Conservation (phyloP, 345 rosid species). For the Hypericum perforatum region DNA sequence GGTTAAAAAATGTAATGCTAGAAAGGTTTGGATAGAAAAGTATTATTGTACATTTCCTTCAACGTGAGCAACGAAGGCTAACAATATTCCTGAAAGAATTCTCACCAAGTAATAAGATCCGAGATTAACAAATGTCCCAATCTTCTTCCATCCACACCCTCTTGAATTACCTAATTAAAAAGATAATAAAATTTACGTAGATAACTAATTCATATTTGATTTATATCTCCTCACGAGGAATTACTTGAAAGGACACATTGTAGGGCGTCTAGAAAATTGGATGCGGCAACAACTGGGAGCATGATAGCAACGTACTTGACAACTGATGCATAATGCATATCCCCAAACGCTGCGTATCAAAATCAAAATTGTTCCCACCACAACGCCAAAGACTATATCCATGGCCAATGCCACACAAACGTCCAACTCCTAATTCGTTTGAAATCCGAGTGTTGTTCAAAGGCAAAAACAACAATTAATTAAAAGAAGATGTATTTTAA, state of each 20-base stretch:
- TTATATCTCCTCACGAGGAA: not conserved
- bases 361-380: constrained; percentile 31
- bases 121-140: constrained; percentile 44
- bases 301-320: constrained; percentile 34
- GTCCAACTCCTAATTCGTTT: constrained; percentile 59
- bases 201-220: not conserved
- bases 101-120: constrained; percentile 48
- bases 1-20: not conserved
- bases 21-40: not conserved
- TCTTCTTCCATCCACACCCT: constrained; percentile 58
- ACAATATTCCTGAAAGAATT: constrained; percentile 28
- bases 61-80: constrained; percentile 35
- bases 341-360: constrained; percentile 41
- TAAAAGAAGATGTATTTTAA: too few species aligned
- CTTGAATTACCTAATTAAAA: constrained; percentile 37
- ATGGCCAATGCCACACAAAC: constrained; percentile 27
- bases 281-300: constrained; percentile 42
- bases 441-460: constrained; percentile 52
- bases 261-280: constrained; percentile 47
- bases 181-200: too few species aligned
- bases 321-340: constrained; percentile 34
- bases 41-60: constrained; percentile 33
- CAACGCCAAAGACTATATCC: constrained; percentile 29
- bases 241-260: constrained; percentile 59
- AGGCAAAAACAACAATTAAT: not conserved